A percentile compares a stretch with the other conserved stretches of the same genome.
These are phyloP conservation scores for Allium fistulosum DNA, from an alignment of 106 monocot species.

Conservation along the genomic window DNA sequence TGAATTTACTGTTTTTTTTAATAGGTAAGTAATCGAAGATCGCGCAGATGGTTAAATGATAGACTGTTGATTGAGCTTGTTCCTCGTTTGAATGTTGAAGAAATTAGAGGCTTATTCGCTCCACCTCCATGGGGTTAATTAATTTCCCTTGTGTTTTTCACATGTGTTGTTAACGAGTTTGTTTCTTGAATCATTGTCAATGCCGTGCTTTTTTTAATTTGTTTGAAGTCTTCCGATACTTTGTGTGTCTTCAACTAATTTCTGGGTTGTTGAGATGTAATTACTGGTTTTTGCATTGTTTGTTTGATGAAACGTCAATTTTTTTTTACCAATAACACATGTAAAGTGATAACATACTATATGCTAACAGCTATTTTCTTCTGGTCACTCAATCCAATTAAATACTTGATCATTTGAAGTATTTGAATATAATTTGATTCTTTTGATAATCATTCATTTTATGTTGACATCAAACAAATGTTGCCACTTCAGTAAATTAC, in stretches of 20 bases:
- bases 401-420: too few species aligned
- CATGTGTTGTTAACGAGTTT: neutral
- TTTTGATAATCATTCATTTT: neutral
- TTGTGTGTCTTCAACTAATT: too few species aligned
- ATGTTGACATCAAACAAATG: neutral
- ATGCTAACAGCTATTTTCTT: too few species aligned
- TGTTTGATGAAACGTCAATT: too few species aligned
- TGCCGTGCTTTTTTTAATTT: too few species aligned
- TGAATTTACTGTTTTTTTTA: neutral
- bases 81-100: constrained; percentile 85
- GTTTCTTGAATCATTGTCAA: too few species aligned
- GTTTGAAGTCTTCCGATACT: too few species aligned
- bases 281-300: too few species aligned
- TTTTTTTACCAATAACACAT: too few species aligned
- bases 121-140: constrained; percentile 94
- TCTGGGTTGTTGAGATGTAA: too few species aligned
- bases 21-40: constrained; percentile 90
- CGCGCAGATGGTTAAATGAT: constrained; percentile 93
- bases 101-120: constrained; percentile 98
- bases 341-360: too few species aligned
- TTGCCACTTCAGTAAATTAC: neutral
- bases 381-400: too few species aligned
- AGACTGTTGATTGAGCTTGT: constrained; percentile 88
- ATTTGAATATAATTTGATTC: neutral
- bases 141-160: neutral